These are phyloP conservation scores for Zelopaecilomyces penicillatus DNA, from an alignment of 2,329 filamentous ascomycete species.

Conservation along the genomic window DNA sequence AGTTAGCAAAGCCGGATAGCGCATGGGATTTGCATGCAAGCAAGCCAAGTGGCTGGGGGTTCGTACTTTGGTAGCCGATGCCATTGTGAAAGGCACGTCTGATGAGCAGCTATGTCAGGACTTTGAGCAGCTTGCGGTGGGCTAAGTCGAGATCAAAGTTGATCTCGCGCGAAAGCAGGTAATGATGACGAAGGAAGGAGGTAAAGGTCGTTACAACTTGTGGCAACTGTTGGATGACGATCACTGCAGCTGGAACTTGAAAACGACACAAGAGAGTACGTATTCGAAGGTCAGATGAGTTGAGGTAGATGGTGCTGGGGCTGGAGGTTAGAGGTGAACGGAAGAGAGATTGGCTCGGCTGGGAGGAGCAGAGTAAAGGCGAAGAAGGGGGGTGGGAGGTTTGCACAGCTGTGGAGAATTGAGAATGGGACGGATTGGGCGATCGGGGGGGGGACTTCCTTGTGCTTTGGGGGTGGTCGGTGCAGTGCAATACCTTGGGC, in stretches of 20 bases:
- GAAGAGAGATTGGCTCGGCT: neutral
- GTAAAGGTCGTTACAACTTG: no score
- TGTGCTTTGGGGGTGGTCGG: neutral
- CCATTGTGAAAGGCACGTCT: conserved; percentile 19
- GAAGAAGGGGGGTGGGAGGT: conserved; percentile 8
- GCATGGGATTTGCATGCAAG: neutral
- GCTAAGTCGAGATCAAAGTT: conserved; percentile 4
- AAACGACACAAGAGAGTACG: conserved; percentile 2
- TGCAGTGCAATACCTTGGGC: neutral
- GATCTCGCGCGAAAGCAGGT: conserved; percentile 9
- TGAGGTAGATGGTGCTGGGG: neutral
- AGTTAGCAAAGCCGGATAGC: conserved; percentile 11
- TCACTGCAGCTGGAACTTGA: neutral
- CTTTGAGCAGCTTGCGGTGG: neutral
- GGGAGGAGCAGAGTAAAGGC: conserved; percentile 3
- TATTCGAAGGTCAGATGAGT: neutral
- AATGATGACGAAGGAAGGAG: neutral
- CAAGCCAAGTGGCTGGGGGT: neutral
- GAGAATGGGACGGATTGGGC: conserved; percentile 7
- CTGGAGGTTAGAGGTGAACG: conserved; percentile 1
- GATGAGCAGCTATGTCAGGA: neutral
- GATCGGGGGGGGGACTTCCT: conserved; percentile 4
- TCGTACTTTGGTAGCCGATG: conserved; percentile 27
- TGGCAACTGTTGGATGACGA: neutral
- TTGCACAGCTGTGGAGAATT: conserved; percentile 7